Conservation (phyloP, 2,329 filamentous ascomycete genomes). For the Juglanconis oblonga region DNA sequence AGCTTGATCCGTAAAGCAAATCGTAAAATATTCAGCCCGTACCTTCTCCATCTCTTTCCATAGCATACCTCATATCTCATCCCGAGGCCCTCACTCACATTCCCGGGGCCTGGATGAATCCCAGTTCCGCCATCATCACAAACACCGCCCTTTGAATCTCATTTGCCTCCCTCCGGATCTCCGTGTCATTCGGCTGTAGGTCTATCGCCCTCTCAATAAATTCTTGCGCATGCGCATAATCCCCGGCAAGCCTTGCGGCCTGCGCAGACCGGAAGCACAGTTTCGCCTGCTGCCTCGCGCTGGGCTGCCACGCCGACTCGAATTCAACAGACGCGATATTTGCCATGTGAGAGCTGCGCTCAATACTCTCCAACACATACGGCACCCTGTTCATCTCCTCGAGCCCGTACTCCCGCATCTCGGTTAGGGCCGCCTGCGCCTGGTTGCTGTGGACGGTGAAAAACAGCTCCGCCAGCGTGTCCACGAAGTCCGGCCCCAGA, state of each 20-base stretch:
- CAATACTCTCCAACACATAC: neutral
- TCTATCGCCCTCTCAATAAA: neutral
- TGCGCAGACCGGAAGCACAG: conserved; percentile 5
- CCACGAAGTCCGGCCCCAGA: neutral
- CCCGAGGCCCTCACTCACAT: too few relatives aligned
- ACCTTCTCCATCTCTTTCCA: too few relatives aligned
- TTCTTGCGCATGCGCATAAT: neutral
- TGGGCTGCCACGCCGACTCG: conserved; percentile 1
- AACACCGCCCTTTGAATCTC: neutral
- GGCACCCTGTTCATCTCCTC: neutral
- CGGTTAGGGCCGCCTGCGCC: neutral
- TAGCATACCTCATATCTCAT: too few relatives aligned
- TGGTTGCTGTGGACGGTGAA: neutral
- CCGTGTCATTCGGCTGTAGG: neutral
- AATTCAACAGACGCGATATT: neutral
- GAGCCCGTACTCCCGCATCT: neutral
- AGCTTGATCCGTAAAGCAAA: too few relatives aligned
- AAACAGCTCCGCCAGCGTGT: neutral
- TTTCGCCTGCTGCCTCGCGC: conserved; percentile 5
- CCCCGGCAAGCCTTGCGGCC: conserved; percentile 1
- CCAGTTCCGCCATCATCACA: neutral
- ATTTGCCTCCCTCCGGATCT: conserved; percentile 1
- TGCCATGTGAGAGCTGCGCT: neutral
- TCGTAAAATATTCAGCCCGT: too few relatives aligned
- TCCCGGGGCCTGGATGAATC: neutral